Evolutionary conservation across 495 filamentous ascomycete species (phyloP).

Genomic region (Neurospora terricola): DNA sequence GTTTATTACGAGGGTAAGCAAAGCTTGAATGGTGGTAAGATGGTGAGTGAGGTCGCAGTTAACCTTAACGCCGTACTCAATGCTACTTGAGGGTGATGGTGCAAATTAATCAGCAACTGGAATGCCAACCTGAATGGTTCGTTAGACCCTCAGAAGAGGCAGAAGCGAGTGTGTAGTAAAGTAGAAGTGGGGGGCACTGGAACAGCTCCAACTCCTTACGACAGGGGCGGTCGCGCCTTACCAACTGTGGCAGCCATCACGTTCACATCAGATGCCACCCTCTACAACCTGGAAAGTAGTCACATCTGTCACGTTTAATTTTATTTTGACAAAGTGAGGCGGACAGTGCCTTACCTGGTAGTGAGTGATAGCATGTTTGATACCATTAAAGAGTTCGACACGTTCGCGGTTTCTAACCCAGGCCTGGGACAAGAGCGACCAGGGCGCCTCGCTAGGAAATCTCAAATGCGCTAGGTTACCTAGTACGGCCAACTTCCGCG

Average conservation of each 20-base stretch:
- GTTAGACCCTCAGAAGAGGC: background rate
- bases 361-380: background rate
- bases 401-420: background rate
- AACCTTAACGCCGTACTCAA: background rate
- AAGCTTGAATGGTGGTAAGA: background rate
- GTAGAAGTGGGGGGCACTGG: background rate
- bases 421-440: background rate
- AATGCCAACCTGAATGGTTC: background rate
- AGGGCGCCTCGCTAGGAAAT: background rate
- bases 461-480: background rate
- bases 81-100: background rate
- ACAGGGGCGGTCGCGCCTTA: background rate
- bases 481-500: background rate
- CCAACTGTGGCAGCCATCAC: background rate
- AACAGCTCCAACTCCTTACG: background rate
- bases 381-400: background rate
- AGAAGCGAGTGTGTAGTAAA: background rate
- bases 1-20: background rate
- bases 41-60: background rate
- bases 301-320: background rate
- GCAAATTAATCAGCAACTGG: background rate
- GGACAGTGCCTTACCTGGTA: background rate
- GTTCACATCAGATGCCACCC: background rate
- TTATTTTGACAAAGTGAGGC: background rate
- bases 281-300: background rate